Evolutionary conservation across 768 basidiomycete species (phyloP), one percentile per base, ranked within the genome.

Genomic region (Chalciporus pseudorubinellus): DNA sequence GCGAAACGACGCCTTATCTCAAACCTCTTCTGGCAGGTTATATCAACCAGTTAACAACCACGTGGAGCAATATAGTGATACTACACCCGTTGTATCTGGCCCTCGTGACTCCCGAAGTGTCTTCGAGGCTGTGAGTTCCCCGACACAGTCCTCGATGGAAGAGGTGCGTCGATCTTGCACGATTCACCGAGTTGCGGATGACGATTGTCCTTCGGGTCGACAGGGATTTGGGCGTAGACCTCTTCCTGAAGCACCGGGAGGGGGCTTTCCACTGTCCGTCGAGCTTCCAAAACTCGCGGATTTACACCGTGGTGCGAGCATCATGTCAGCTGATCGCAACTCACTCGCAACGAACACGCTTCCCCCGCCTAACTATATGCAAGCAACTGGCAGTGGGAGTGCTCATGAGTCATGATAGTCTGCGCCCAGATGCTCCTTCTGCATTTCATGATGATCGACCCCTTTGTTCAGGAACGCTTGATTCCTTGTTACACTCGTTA

Each of bases 281-380:
- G 65, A 65, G 45, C 44, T 50, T 28, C 47, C 56, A 22, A 65
- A 56, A 40, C 44, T 58, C 31, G 36, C 28, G 12, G 36, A 29
- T n/a, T 8, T 18, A 21, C 56, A 28, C 40, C 58, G 9, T 34
- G 48, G 24, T 39, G 53, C n/a, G 41, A 47, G 44, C n/a, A 12
- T 28, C 13, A 26, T 41, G 14, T 28, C 57, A 9, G n/a, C 10
- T n/a, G 48, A 55, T 41, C 47, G 9, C 19, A 38, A 10, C 43
- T 68, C 66, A 21, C 20, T 56, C 33, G 43, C 50, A 21, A 11
- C 20, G 9, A 56, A 56, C 26, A 63, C 63, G n/a, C 48, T 46
- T 21, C 60, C 66, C 6, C 63, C 64, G 11, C 59, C 66, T 0
- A 52, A 63, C 41, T 67, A 67, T 29, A 50, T 12, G 18, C 63